Percentiles rank a stretch among this genome's conserved stretches.
These are phyloP conservation scores for Panus rudis DNA, from an alignment of 768 basidiomycete genomes.

Conservation along the genomic window DNA sequence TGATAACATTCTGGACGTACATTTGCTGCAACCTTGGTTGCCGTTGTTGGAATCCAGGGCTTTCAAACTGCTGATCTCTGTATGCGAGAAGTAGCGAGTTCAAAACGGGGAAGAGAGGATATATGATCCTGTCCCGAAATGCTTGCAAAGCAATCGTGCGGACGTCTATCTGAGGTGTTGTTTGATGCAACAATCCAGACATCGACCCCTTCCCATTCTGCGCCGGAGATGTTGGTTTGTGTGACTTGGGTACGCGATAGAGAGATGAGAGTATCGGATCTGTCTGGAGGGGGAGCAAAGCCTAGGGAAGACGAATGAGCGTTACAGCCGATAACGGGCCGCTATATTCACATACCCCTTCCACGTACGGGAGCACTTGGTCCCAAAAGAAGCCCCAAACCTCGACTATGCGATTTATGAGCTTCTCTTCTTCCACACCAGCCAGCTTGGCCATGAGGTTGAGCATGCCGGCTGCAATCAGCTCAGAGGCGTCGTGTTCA, in stretches of 20 bases:
- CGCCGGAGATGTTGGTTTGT: conserved; percentile 42
- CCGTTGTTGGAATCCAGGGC: conserved; percentile 47
- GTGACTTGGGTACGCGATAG: conserved; percentile 48
- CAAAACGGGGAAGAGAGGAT: conserved; percentile 54
- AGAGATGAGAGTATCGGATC: conserved; percentile 61
- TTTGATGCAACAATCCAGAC: conserved; percentile 22
- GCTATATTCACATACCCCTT: conserved; percentile 59
- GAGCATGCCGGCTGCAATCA: conserved; percentile 85
- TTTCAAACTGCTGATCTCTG: conserved; percentile 52
- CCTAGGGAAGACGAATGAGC: conserved; percentile 24
- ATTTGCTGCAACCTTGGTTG: conserved; percentile 77
- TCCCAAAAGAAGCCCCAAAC: conserved; percentile 95
- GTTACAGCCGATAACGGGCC: conserved; percentile 30
- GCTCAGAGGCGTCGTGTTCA: conserved; percentile 72
- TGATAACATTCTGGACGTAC: conserved; percentile 36
- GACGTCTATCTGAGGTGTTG: conserved; percentile 64
- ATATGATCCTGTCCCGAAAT: conserved; percentile 74
- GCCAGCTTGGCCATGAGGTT: conserved; percentile 82
- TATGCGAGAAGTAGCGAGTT: conserved; percentile 47
- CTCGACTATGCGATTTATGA: conserved; percentile 74
- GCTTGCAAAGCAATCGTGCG: conserved; percentile 72
- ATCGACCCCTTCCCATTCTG: conserved; percentile 41
- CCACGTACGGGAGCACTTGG: conserved; percentile 78
- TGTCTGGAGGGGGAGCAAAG: conserved; percentile 54
- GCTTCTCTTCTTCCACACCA: conserved; percentile 69